Conservation (phyloP, 257 asterid species). For the Pogostemon cablin region DNA sequence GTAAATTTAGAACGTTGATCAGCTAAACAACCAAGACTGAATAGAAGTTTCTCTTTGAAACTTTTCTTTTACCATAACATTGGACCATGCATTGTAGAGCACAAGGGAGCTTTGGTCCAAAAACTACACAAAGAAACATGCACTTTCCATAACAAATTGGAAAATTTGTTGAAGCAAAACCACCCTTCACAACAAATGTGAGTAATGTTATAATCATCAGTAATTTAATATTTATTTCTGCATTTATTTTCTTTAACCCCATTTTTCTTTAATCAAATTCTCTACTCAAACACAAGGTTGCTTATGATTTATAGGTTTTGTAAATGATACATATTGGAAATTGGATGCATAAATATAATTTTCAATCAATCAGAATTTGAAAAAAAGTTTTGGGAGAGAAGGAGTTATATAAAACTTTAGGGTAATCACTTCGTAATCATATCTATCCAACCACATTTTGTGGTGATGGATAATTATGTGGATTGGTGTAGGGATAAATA, state of each 20-base stretch:
- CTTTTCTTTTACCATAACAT: slow-evolving; percentile 10
- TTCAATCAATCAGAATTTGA: no score
- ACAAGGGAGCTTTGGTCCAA: slow-evolving; percentile 20
- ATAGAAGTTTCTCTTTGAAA: background rate
- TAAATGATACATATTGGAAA: no score
- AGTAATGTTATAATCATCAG: slow-evolving; percentile 5
- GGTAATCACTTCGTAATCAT: no score
- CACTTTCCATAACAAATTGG: slow-evolving; percentile 35
- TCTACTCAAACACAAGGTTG: no score
- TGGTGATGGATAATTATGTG: no score
- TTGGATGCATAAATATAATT: no score
- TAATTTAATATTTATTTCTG: background rate
- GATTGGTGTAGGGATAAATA: no score
- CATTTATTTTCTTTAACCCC: background rate
- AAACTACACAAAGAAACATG: slow-evolving; percentile 27
- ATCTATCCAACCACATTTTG: no score
- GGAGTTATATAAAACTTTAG: no score
- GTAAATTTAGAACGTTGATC: slow-evolving; percentile 21
- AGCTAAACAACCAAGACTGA: slow-evolving; percentile 30
- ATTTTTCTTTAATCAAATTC: background rate
- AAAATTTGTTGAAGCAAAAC: background rate
- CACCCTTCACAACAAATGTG: slow-evolving; percentile 3
- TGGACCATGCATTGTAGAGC: slow-evolving; percentile 18
- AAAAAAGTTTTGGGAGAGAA: no score
- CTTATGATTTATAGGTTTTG: background rate